A percentile compares a stretch with the other conserved stretches of the same genome.
phyloP scores from a whole-genome alignment of 2,329 filamentous ascomycete species.

The Sodiomyces alkalinus region DNA sequence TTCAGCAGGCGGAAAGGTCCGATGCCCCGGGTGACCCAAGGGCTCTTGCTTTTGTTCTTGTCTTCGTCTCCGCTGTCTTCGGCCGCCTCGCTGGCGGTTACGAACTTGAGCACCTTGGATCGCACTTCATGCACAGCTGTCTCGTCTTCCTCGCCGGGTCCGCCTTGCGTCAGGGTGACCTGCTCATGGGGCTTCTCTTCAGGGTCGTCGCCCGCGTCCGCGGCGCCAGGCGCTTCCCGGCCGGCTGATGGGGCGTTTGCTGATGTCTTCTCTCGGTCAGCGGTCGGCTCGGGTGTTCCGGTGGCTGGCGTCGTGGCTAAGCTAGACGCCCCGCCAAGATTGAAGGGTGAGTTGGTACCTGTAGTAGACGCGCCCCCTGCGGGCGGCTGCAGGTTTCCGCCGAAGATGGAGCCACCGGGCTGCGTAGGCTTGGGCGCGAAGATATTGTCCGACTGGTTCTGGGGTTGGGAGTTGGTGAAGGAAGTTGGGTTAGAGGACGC shows the following conservation, averaged over 20 bases:
- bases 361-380: conserved; percentile 27
- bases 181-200: conserved; percentile 49
- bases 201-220: conserved; percentile 26
- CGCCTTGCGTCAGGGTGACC: conserved; percentile 51
- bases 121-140: conserved; percentile 53
- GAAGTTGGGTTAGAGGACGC: conserved; percentile 1
- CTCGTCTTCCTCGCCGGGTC: conserved; percentile 59
- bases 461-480: conserved; percentile 3
- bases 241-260: conserved; percentile 1
- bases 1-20: conserved; percentile 60
- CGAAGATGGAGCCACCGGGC: conserved; percentile 16
- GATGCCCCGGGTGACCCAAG: conserved; percentile 56
- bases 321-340: conserved; percentile 43
- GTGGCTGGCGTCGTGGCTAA: conserved; percentile 43
- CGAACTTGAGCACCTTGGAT: conserved; percentile 52
- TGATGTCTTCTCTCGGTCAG: conserved; percentile 17
- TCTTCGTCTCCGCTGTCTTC: conserved; percentile 25
- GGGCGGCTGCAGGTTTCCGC: conserved; percentile 25
- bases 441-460: conserved; percentile 4
- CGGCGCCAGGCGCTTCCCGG: conserved; percentile 10
- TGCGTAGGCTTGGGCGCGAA: conserved; percentile 10
- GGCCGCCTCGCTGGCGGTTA: conserved; percentile 27
- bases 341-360: conserved; percentile 37
- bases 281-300: conserved; percentile 41
- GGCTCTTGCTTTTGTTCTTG: conserved; percentile 32